Conservation (phyloP, 176 grass and related monocot genomes). For the Cenchrus purpureus region DNA sequence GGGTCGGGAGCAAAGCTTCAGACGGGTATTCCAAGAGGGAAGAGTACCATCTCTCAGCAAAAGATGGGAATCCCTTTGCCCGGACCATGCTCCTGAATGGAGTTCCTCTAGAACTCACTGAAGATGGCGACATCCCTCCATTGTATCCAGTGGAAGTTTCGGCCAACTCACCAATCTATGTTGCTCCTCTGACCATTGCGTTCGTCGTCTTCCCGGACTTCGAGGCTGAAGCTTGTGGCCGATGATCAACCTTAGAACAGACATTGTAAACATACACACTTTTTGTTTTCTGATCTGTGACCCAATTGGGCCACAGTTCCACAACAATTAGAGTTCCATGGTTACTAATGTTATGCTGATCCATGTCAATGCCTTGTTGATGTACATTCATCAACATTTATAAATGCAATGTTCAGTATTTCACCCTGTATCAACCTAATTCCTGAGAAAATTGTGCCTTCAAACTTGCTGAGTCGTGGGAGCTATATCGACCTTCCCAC, state of each 20-base stretch:
- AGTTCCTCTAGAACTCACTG: slow-evolving; percentile 67
- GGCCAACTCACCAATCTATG: slow-evolving; percentile 59
- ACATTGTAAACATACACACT: not conserved
- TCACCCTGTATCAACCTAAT: not conserved
- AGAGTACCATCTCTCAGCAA: slow-evolving; percentile 74
- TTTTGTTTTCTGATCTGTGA: slow-evolving; percentile 22
- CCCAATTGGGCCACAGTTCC: slow-evolving; percentile 47
- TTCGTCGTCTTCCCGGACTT: slow-evolving; percentile 90
- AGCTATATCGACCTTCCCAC: not conserved
- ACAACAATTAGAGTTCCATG: slow-evolving; percentile 6
- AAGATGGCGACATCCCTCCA: slow-evolving; percentile 66
- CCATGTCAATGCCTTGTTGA: not conserved
- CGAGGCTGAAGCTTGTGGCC: slow-evolving; percentile 72
- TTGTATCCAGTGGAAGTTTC: slow-evolving; percentile 58
- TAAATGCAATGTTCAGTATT: not conserved
- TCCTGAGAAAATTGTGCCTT: not conserved
- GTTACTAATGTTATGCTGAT: not conserved
- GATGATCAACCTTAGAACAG: slow-evolving; percentile 21
- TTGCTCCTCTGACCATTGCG: slow-evolving; percentile 70
- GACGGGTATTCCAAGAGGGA: slow-evolving; percentile 66
- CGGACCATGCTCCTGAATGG: slow-evolving; percentile 85
- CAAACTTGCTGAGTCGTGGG: not conserved
- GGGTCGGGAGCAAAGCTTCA: slow-evolving; percentile 83
- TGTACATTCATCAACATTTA: not conserved
- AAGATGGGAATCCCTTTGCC: slow-evolving; percentile 60